Percentiles rank a stretch among this genome's conserved stretches.
Evolutionary conservation across 495 filamentous ascomycete species (phyloP).

Genomic region (Penicillium tannophilum): DNA sequence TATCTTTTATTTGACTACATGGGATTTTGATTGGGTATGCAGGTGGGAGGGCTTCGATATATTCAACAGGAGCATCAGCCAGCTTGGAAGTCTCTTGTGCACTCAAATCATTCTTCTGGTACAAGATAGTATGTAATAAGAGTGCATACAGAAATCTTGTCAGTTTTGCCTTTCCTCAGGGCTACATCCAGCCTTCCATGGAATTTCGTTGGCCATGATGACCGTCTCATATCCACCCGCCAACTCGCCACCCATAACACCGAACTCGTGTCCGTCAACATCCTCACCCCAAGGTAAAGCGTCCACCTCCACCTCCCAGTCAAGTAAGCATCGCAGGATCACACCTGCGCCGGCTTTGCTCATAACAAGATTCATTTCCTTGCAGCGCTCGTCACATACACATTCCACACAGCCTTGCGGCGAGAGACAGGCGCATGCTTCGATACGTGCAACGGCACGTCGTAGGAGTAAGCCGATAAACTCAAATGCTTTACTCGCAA

Average conservation of each 20-base stretch:
- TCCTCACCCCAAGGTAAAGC: conserved; percentile 79
- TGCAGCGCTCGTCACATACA: conserved; percentile 82
- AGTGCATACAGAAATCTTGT: conserved; percentile 8
- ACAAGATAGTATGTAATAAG: neutral
- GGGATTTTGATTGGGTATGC: no score
- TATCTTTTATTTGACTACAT: no score
- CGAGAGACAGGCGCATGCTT: conserved; percentile 63
- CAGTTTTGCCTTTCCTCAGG: conserved; percentile 19
- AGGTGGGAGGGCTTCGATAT: neutral
- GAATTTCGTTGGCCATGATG: conserved; percentile 67
- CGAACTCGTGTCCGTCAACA: conserved; percentile 26
- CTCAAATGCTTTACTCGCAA: conserved; percentile 90
- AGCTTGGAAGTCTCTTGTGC: neutral
- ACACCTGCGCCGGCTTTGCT: conserved; percentile 86
- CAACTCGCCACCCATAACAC: conserved; percentile 45
- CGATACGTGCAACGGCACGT: conserved; percentile 78
- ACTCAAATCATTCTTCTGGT: neutral
- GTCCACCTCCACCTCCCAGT: conserved; percentile 72
- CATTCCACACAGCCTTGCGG: conserved; percentile 83
- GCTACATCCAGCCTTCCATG: conserved; percentile 42
- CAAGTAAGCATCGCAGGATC: conserved; percentile 73
- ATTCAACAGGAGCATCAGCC: neutral
- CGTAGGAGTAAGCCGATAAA: conserved; percentile 78
- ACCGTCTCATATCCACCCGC: conserved; percentile 84
- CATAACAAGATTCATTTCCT: conserved; percentile 88